phyloP scores from a whole-genome alignment of 169 alveolate genomes.

The Fabrea salina region DNA sequence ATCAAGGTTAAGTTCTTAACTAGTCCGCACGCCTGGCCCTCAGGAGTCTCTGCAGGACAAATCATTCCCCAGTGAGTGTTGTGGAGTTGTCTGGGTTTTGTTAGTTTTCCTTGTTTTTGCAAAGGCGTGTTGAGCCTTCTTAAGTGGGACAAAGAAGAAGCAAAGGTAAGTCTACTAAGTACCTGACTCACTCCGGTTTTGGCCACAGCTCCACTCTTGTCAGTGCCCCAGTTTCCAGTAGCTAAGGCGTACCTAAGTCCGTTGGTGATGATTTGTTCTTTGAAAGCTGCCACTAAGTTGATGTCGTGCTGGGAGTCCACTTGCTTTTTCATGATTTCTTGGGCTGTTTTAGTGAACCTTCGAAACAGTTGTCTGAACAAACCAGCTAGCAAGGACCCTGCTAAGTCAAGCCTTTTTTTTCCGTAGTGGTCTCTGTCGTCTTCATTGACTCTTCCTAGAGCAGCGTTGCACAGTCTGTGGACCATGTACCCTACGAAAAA shows the following conservation, averaged over 20 bases:
- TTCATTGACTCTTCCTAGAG: conserved; percentile 95
- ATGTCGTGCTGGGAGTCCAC: conserved; percentile 47
- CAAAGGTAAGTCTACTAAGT: conserved; percentile 96
- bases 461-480: conserved; percentile 93
- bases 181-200: conserved; percentile 97
- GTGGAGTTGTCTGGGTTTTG: conserved; percentile 99
- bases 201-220: conserved; percentile 94
- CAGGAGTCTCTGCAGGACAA: conserved; percentile 99
- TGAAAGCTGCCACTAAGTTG: conserved; percentile 29
- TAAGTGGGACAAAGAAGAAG: conserved; percentile 97
- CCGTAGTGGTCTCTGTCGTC: conserved; percentile 99
- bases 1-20: conserved; percentile 98
- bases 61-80: conserved; percentile 99
- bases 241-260: conserved; percentile 87
- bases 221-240: conserved; percentile 99
- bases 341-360: conserved; percentile 92
- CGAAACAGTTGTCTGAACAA: conserved; percentile 95
- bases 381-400: conserved; percentile 98
- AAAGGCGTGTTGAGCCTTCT: conserved; percentile 99
- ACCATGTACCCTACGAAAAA: conserved; percentile 99
- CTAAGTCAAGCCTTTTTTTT: conserved; percentile 98
- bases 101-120: conserved; percentile 97
- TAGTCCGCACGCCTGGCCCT: conserved; percentile 99
- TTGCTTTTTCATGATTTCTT: conserved; percentile 88
- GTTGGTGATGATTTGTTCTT: conserved; percentile 43